These are phyloP conservation scores for Psilocybe azurescens DNA, from an alignment of 768 basidiomycete genomes.

Conservation along the genomic window DNA sequence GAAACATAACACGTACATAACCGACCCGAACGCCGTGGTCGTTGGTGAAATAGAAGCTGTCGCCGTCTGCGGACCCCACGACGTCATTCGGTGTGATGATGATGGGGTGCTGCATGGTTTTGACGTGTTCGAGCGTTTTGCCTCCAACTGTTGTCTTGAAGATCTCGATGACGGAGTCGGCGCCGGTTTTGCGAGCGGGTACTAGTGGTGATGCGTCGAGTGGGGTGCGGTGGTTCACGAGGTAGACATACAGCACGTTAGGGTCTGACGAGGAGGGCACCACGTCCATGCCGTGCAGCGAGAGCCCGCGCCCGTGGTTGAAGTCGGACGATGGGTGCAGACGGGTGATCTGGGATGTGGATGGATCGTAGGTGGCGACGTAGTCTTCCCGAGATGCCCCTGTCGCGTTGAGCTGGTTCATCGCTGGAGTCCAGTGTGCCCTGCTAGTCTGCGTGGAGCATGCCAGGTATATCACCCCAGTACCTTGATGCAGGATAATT, in stretches of 20 bases:
- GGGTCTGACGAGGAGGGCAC: constrained; percentile 55
- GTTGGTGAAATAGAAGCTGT: constrained; percentile 74
- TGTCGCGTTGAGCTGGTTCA: constrained; percentile 37
- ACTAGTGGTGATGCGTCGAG: constrained; percentile 20
- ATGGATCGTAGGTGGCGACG: constrained; percentile 61
- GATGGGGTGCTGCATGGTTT: constrained; percentile 60
- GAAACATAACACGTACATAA: constrained; percentile 42
- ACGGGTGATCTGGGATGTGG: constrained; percentile 46
- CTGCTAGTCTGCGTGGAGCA: constrained; percentile 59
- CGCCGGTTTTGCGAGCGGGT: constrained; percentile 51
- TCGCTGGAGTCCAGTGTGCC: constrained; percentile 55
- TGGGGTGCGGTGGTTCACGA: constrained; percentile 75
- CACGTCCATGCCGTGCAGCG: constrained; percentile 72
- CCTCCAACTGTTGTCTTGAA: constrained; percentile 59
- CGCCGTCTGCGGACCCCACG: constrained; percentile 64
- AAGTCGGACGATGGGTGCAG: constrained; percentile 46
- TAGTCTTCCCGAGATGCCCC: constrained; percentile 52
- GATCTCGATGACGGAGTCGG: constrained; percentile 74
- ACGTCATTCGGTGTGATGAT: constrained; percentile 75
- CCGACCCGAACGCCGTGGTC: constrained; percentile 61
- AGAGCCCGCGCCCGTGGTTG: constrained; percentile 46
- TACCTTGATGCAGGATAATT: constrained; percentile 58
- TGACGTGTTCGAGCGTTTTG: constrained; percentile 52
- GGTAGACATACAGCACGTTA: constrained; percentile 62
- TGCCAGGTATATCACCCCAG: constrained; percentile 63